phyloP scores from a whole-genome alignment of 768 basidiomycete genomes.

The Trametes gibbosa region DNA sequence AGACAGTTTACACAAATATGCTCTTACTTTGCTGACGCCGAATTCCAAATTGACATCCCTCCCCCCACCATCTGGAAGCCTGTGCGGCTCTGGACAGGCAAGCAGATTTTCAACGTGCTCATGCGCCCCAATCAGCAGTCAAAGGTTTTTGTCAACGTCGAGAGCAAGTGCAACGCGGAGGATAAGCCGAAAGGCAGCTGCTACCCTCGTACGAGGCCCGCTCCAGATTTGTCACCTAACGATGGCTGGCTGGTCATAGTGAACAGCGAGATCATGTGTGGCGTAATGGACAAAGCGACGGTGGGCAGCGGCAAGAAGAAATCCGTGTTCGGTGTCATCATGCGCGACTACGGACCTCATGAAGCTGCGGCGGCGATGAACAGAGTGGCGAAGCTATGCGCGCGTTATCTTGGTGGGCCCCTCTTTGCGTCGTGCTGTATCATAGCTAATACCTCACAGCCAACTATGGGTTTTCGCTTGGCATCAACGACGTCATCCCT shows the following conservation, averaged over 20 bases:
- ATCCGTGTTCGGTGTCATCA: conserved; percentile 96
- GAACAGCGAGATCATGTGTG: conserved; percentile 99
- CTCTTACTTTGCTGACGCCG: conserved; percentile 89
- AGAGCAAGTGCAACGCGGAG: conserved; percentile 91
- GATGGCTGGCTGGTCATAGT: conserved; percentile 97
- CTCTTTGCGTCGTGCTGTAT: background rate
- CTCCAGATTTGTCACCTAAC: conserved; percentile 88
- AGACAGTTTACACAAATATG: conserved; percentile 96
- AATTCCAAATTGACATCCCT: conserved; percentile 91
- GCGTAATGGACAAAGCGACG: conserved; percentile 97
- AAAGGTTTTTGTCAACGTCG: conserved; percentile 88
- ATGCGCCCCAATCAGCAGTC: conserved; percentile 90
- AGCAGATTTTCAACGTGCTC: conserved; percentile 96
- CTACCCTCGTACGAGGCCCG: conserved; percentile 63
- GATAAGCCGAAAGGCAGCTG: conserved; percentile 65
- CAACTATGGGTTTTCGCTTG: conserved; percentile 95
- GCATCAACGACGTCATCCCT: conserved; percentile 98
- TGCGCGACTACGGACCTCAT: conserved; percentile 93
- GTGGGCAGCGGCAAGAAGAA: conserved; percentile 99
- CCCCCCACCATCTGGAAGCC: conserved; percentile 95
- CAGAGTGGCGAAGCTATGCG: conserved; percentile 90
- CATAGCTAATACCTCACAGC: conserved; percentile 49
- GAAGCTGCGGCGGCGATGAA: conserved; percentile 97
- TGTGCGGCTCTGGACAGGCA: conserved; percentile 92
- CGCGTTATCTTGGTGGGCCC: conserved; percentile 80